phyloP scores from a whole-genome alignment of 352 stramenopile genomes.

The Globisporangium perplexum region DNA sequence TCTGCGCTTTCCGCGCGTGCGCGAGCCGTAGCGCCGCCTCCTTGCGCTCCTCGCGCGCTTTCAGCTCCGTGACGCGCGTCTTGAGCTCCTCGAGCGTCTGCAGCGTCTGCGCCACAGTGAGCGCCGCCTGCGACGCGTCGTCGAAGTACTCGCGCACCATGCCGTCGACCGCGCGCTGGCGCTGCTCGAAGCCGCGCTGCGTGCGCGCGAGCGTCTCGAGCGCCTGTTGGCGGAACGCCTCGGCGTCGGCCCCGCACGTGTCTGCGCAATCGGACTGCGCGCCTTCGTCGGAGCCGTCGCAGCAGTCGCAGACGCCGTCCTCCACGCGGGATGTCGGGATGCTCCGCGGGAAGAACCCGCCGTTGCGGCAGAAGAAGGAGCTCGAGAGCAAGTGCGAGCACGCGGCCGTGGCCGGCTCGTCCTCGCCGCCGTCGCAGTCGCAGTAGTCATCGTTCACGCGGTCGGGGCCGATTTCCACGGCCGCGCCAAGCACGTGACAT shows the following conservation, averaged over 20 bases:
- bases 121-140: constrained; percentile 19
- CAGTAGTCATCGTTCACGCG: constrained; percentile 93
- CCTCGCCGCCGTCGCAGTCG: constrained; percentile 86
- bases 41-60: constrained; percentile 55
- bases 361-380: constrained; percentile 73
- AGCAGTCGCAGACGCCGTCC: constrained; percentile 97
- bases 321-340: constrained; percentile 83
- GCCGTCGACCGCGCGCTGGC: constrained; percentile 29
- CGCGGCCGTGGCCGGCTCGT: constrained; percentile 86
- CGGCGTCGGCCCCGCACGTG: constrained; percentile 38
- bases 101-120: constrained; percentile 27
- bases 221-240: constrained; percentile 27
- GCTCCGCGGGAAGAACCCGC: constrained; percentile 41
- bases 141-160: constrained; percentile 45
- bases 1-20: constrained; percentile 39
- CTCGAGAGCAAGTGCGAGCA: constrained; percentile 55
- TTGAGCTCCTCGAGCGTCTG: constrained; percentile 37
- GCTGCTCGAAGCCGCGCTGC: constrained; percentile 39
- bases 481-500: constrained; percentile 28
- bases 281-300: constrained; percentile 92
- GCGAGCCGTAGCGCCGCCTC: constrained; percentile 52
- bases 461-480: not conserved
- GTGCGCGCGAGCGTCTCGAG: constrained; percentile 33
- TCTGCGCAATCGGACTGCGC: constrained; percentile 24
- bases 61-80: constrained; percentile 53